A percentile compares a stretch with the other conserved stretches of the same genome.
These are phyloP conservation scores for Senna tora DNA, from an alignment of 306 rosid species.

Conservation along the genomic window DNA sequence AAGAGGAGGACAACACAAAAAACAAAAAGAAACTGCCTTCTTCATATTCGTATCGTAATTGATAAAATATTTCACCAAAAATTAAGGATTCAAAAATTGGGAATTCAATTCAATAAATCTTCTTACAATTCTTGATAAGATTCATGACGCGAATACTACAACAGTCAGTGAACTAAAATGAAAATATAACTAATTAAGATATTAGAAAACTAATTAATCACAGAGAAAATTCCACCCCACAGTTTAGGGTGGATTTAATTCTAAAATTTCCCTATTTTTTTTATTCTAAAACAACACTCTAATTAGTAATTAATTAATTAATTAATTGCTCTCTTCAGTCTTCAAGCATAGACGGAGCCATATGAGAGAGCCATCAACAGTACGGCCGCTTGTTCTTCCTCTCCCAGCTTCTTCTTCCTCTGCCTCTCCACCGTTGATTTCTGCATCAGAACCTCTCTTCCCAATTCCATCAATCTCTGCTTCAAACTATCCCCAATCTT, in stretches of 20 bases:
- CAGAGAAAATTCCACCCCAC: conserved; percentile 33
- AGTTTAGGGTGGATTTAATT: conserved; percentile 39
- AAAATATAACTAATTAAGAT: neutral
- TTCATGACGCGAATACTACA: conserved; percentile 31
- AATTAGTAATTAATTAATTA: neutral
- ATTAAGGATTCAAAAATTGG: too few species aligned
- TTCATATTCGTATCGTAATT: neutral
- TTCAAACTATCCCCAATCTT: conserved; percentile 62
- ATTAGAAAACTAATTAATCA: conserved; percentile 38
- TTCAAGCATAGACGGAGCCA: conserved; percentile 85
- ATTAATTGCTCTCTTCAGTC: too few species aligned
- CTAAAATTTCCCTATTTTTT: neutral
- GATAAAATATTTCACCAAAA: too few species aligned
- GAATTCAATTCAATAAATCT: conserved; percentile 43
- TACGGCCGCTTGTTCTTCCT: conserved; percentile 95
- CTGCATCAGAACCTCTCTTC: conserved; percentile 82
- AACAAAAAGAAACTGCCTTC: neutral
- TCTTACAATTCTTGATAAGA: conserved; percentile 59
- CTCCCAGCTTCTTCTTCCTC: conserved; percentile 76
- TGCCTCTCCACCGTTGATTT: conserved; percentile 72
- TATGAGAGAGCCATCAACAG: conserved; percentile 88
- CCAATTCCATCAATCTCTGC: conserved; percentile 62
- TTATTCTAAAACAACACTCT: neutral
- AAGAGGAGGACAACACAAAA: neutral
- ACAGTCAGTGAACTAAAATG: conserved; percentile 33